Evolutionary conservation across 1,139 yeast species (phyloP).

Genomic region (Pichia inconspicua): DNA sequence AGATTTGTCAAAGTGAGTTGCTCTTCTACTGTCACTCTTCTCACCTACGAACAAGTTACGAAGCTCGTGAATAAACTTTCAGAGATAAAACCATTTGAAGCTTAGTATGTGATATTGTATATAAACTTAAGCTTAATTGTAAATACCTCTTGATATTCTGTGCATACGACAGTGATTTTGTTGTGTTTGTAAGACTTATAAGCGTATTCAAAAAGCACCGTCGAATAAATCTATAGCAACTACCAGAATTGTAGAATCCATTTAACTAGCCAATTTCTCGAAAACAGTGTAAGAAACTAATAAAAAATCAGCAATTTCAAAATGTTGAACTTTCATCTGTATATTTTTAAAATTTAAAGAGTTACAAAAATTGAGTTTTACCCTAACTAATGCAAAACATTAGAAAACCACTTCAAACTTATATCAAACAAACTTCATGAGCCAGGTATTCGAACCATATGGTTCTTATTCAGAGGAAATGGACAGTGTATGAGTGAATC

Average conservation of each 20-base stretch:
- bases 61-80: conserved; percentile 31
- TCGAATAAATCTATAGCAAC: too few species aligned
- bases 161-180: not conserved
- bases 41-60: conserved; percentile 58
- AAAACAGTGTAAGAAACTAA: too few species aligned
- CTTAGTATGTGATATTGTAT: conserved; percentile 4
- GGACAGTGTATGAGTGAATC: too few species aligned
- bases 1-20: conserved; percentile 70
- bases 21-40: conserved; percentile 72
- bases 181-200: not conserved
- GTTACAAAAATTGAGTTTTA: not conserved
- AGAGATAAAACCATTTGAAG: conserved; percentile 25
- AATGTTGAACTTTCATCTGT: too few species aligned
- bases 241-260: too few species aligned
- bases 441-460: not conserved
- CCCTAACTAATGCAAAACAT: not conserved
- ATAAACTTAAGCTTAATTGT: not conserved
- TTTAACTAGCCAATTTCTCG: too few species aligned
- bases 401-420: too few species aligned
- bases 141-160: too few species aligned
- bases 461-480: too few species aligned
- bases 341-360: too few species aligned
- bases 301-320: too few species aligned
- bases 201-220: too few species aligned
- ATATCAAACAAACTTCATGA: not conserved